Evolutionary conservation across 805 yeast genomes (phyloP), one percentile per base, ranked within the genome.

Genomic region (Jamesozyma lodderae): DNA sequence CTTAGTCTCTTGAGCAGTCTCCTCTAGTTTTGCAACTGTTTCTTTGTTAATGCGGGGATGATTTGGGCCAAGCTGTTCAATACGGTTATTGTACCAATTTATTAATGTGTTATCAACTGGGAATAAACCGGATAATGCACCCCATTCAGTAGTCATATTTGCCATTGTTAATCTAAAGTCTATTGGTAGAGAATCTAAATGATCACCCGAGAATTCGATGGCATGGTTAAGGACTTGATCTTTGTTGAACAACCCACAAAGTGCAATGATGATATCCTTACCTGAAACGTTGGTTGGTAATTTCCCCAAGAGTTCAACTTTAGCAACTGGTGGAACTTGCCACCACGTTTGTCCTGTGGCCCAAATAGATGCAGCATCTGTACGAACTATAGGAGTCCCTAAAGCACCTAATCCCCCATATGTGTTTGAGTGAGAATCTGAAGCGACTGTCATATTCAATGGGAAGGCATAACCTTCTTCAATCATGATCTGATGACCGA

Each of bases 311-410:
- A 92, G 72, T 60, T 85, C 94, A 8, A 92, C 97, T 53, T 79
- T 77, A 25, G 97, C 98, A 18, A 92, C 97, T 0, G 98, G 97
- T 3, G 99, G 99, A 39, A 92, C 85, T 73, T 94, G 98, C 98
- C 98, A 92, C 99, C 99, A 92, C 3, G 98, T 92, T 66, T 87
- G 94, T 29, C 97, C 97, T 0, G 99, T 92, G 10, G 99, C 97
- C 99, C 99, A 92, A 48, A 92, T 90, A 8, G 96, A 77, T 4
- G 99, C 99, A 17, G 97, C 98, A 63, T 92, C 99, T 0, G 99
- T 92, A 63, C 99, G 76, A 40, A 92, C 99, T 39, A 92, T 82
- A 8, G 99, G 97, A 3, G 98, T 94, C 37, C 99, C 99, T 41
- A 92, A 67, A 17, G 95, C 70, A 15, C 97, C 97, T 34, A 92